Evolutionary conservation across 805 yeast genomes (phyloP), one percentile per base, ranked within the genome.

Genomic region (Scheffersomyces ergatensis): DNA sequence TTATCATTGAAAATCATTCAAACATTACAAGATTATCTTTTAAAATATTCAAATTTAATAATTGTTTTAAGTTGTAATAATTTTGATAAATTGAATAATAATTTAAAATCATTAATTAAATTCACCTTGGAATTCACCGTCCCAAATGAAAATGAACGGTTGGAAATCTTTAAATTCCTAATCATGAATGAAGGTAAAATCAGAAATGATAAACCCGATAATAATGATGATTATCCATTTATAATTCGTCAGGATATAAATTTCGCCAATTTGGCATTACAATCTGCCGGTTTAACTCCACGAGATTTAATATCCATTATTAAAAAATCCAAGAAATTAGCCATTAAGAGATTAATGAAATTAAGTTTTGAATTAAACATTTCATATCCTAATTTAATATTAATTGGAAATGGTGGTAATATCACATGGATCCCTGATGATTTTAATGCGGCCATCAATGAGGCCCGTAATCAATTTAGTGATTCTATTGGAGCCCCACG

Each of bases 401-500:
- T 70, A 27, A 56, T 71, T n/a, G 70, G 79, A 2, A 69, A 76
- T 47, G 82, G 83, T 3, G 89, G 92, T 2, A 41, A 58, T 7
- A 54, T 84, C 8, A 68, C 67, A 21, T 52, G 83, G 32, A 68
- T 66, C 0, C 83, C 88, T 0, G 72, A 60, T 3, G 90, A 85
- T 55, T 80, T 86, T 54, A 83, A 78, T 38, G 65, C 58, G 20
- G 83, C 96, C 0, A 87, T 89, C 38, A 78, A 82, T 41, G 82
- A 77, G 42, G 97, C 97, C 0, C 72, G 98, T 54, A 82, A 79
- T 53, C 89, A 87, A 57, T 90, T 85, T 61, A 85, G 96, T 51
- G 97, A 89, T 48, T 85, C 97, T 0, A 90, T 93, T 43, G 98
- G 98, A 6, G 98, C 98, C 0, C 99, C 99, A 13, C 73, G 89